Evolutionary conservation across 1,284 basidiomycete genomes (phyloP).

Genomic region (Pseudozyma hubeiensis): DNA sequence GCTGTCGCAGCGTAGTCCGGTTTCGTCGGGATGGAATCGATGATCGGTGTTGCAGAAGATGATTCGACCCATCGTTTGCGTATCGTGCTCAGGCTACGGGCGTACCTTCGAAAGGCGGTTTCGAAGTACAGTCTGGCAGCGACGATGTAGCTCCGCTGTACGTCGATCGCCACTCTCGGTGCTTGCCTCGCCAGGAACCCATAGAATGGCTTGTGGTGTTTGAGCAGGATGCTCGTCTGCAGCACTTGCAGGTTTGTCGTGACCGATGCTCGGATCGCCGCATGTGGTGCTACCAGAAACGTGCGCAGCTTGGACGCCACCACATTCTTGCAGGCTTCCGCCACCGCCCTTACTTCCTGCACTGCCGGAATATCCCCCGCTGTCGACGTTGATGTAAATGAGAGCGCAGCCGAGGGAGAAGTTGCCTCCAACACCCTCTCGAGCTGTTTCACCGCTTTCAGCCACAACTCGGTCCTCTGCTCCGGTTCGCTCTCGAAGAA

Average conservation of each 20-base stretch:
- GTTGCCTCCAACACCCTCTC: slow-evolving; percentile 80
- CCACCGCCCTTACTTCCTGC: slow-evolving; percentile 81
- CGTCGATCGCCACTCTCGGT: slow-evolving; percentile 83
- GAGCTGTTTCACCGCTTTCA: slow-evolving; percentile 80
- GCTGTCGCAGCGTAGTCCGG: neutral
- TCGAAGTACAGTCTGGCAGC: slow-evolving; percentile 92
- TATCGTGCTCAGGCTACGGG: slow-evolving; percentile 72
- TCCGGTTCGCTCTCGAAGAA: slow-evolving; percentile 83
- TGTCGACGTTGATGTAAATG: neutral
- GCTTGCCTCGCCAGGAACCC: slow-evolving; percentile 86
- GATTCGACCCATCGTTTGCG: slow-evolving; percentile 51
- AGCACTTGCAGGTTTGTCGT: slow-evolving; percentile 93
- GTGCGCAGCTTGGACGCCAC: slow-evolving; percentile 84
- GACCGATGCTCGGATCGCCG: slow-evolving; percentile 83
- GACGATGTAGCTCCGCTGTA: slow-evolving; percentile 87
- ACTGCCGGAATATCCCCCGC: slow-evolving; percentile 74
- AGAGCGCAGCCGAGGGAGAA: slow-evolving; percentile 71
- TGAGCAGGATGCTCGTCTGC: slow-evolving; percentile 86
- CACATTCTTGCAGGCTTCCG: slow-evolving; percentile 85
- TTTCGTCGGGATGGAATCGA: slow-evolving; percentile 2
- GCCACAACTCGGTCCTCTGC: slow-evolving; percentile 74
- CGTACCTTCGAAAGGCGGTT: slow-evolving; percentile 91
- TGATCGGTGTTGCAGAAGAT: slow-evolving; percentile 2
- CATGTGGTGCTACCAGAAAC: slow-evolving; percentile 85
- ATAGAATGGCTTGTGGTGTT: slow-evolving; percentile 77